Base-by-base conservation (phyloP, 352 stramenopile species). In the Phytophthora megakarya region DNA sequence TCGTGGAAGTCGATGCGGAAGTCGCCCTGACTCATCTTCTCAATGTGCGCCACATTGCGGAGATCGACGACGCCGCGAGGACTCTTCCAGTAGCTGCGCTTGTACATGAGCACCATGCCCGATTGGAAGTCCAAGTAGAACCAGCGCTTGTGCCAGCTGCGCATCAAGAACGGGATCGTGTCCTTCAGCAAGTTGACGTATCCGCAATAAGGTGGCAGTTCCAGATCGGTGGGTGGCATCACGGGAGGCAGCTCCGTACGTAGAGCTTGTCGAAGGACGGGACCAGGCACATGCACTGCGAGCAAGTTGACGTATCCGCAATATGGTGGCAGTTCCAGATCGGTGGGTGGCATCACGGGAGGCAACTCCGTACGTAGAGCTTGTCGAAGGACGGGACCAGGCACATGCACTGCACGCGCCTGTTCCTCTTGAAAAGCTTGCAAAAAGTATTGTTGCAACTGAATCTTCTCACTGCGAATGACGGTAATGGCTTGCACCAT, bases 41-140 rank as follows among this genome's bases (percentile, higher is more conserved):
- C 79, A 33, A 93, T 64, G 54, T 76, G 75, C 1, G 73, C 67
- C 21, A 92, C 80, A 16, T 73, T 78, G 18, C 81, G 77, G 43
- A 93, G 54, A 49, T 93, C 85, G n/a, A 93, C 49, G n/a, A 81
- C 70, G 6, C 85, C 85, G 30, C 84, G 78, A n/a, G 72, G 72
- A 9, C 75, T 76, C 69, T 91, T 92, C 85, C 85, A 94, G 70
- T 92, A 94, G 67, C 83, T 94, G 32, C 85, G 81, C 54, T 92
- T 91, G 73, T 89, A 94, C 72, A 94, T 86, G 62, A 84, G 76
- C 44, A 91, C 70, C 12, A 90, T 47, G 3, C 85, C 85, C 7
- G 74, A 68, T 47, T 83, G 77, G 66, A 94, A 92, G 55, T 94
- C 85, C 33, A 94, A 56, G 63, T 87, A 90, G 60, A 91, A 87